phyloP scores from a whole-genome alignment of 805 yeast species.

The Cyberlindnera euphorbiiphila region DNA sequence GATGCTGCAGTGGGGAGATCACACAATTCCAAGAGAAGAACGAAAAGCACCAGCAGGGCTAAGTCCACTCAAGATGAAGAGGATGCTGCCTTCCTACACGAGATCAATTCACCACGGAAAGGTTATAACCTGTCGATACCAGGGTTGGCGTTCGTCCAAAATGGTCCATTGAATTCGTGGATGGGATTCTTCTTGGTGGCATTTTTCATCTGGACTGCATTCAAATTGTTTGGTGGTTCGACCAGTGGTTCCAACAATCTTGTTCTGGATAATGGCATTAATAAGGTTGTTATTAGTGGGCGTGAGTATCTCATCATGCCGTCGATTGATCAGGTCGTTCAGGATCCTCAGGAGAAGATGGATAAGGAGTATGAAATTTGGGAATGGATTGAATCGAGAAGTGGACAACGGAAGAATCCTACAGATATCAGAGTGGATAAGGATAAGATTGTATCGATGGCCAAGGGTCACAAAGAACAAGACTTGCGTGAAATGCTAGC shows the following conservation, averaged over 20 bases:
- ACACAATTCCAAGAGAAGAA: conserved; percentile 17
- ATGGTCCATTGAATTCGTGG: not conserved
- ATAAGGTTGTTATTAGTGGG: conserved; percentile 23
- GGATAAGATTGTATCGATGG: conserved; percentile 1
- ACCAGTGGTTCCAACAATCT: not conserved
- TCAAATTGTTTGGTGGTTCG: not conserved
- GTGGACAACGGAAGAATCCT: not conserved
- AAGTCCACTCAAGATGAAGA: conserved; percentile 1
- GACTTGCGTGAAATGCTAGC: conserved; percentile 24
- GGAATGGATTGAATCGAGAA: conserved; percentile 28
- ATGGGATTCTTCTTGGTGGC: not conserved
- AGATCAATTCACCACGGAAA: conserved; percentile 1
- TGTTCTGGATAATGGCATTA: conserved; percentile 3
- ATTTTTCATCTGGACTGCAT: not conserved
- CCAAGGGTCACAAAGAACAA: conserved; percentile 20
- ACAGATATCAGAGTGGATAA: conserved; percentile 2
- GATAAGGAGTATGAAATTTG: conserved; percentile 26
- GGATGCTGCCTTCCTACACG: not conserved
- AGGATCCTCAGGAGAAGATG: conserved; percentile 3
- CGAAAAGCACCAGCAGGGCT: conserved; percentile 9
- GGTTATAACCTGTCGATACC: conserved; percentile 5
- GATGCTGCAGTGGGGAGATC: conserved; percentile 16
- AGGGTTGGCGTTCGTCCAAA: not conserved
- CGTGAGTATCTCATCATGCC: conserved; percentile 24
- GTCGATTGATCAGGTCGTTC: conserved; percentile 10